Evolutionary conservation across 139 green algal genomes (phyloP).

Genomic region (Chlamydomonas eustigma): DNA sequence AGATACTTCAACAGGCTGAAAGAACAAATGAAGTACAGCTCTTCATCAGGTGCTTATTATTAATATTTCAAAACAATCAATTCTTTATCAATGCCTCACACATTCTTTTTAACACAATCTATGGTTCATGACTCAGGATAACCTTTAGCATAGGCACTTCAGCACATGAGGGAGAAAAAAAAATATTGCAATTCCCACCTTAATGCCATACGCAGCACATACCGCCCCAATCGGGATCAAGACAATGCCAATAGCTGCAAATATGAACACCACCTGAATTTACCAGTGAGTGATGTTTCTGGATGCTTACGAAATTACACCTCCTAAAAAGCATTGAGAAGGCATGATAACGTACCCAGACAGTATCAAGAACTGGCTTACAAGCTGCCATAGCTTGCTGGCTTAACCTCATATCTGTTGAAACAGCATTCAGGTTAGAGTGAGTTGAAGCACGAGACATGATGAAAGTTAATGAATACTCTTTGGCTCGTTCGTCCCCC

Average conservation of each 20-base stretch:
- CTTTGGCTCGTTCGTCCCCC: background rate
- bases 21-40: too few relatives aligned
- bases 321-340: background rate
- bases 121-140: too few relatives aligned
- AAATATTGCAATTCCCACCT: conserved; percentile 20
- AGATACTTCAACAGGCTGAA: too few relatives aligned
- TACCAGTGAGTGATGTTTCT: background rate
- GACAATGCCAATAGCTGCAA: conserved; percentile 56
- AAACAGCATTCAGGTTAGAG: background rate
- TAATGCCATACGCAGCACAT: conserved; percentile 49
- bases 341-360: conserved; percentile 40
- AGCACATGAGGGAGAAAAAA: too few relatives aligned
- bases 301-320: background rate
- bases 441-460: background rate
- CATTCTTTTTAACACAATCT: background rate
- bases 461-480: background rate
- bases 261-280: conserved; percentile 60
- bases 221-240: conserved; percentile 71
- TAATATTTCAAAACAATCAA: too few relatives aligned
- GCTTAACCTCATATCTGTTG: conserved; percentile 61
- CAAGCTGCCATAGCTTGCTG: conserved; percentile 79
- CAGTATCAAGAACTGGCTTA: conserved; percentile 73
- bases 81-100: background rate
- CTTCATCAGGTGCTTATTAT: too few relatives aligned
- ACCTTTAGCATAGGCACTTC: too few relatives aligned